Base-by-base conservation (phyloP, 805 yeast species). In the Metschnikowia anglica region DNA sequence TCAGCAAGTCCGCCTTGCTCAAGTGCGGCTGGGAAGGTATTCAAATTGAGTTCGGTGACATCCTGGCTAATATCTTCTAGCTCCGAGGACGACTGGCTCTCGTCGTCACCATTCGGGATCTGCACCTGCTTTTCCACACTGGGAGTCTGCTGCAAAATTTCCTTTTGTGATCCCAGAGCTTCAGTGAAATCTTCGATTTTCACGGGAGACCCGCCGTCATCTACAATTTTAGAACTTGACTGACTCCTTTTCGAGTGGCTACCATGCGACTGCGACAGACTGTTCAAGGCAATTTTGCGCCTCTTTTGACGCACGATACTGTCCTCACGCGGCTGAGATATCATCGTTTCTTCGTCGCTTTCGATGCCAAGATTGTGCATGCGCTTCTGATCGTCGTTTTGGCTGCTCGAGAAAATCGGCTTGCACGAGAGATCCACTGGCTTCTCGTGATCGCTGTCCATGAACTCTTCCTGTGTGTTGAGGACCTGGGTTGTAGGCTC, bases 401-500 rank as follows among this genome's bases (percentile, higher is more conserved):
- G 61, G 35, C 59, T 55, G 43, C 58, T 55, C 17, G 59, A 55
- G 34, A 39, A 51, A 3, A 54, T 42, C 8, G 57, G 48, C 19
- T 42, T 49, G 19, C 40, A 36, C 6, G 45, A 43, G 4, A 52
- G 41, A 43, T 48, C 54, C 27, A 46, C 50, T 7, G 41, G 26
- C 11, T 30, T 21, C n/a, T 29, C 36, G 8, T 31, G 24, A 9
- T 33, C 42, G 6, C 29, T 31, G 16, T 48, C 49, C 19, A 45
- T 43, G 21, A 46, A 29, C 24, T 52, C 57, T 32, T 60, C 65
- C 38, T 61, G 65, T 5, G 65, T 61, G 31, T 60, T 61, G 27
- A 52, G 41, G 25, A 70, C 74, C 43, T 70, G 73, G 6, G 63
- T 54, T n/a, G 66, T 49, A 17, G 62, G 49, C 30, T 46, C 55